Conservation (phyloP, 352 stramenopile species). For the Plasmopara viticola region DNA sequence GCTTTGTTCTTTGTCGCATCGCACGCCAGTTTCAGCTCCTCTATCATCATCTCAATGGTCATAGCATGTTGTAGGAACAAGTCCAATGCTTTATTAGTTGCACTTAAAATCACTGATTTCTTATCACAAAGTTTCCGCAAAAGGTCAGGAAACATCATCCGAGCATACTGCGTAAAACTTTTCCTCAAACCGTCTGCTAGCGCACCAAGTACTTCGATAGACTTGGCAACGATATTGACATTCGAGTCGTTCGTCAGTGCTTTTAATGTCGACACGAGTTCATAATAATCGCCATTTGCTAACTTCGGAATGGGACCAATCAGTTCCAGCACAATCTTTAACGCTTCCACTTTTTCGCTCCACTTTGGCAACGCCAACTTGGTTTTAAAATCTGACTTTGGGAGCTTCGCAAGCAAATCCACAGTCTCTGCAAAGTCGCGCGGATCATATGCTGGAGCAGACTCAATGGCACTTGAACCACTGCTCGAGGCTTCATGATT, state of each 20-base stretch:
- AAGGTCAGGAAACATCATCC: slow-evolving; percentile 70
- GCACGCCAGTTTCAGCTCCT: slow-evolving; percentile 66
- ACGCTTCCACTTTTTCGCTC: slow-evolving; percentile 80
- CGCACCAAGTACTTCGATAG: slow-evolving; percentile 75
- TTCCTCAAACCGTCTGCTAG: slow-evolving; percentile 75
- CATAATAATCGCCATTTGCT: slow-evolving; percentile 80
- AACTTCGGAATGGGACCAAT: slow-evolving; percentile 82
- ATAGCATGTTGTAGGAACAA: slow-evolving; percentile 74
- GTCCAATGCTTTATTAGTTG: slow-evolving; percentile 80
- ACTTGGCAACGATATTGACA: slow-evolving; percentile 83
- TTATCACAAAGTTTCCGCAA: slow-evolving; percentile 86
- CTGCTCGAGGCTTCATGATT: slow-evolving; percentile 4
- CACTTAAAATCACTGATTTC: slow-evolving; percentile 74
- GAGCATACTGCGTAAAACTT: slow-evolving; percentile 72
- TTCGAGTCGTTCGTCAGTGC: slow-evolving; percentile 77
- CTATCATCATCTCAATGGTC: slow-evolving; percentile 85
- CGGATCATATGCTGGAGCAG: slow-evolving; percentile 49
- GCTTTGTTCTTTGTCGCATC: slow-evolving; percentile 80
- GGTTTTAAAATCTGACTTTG: slow-evolving; percentile 71
- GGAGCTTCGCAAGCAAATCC: slow-evolving; percentile 73
- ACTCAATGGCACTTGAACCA: slow-evolving; percentile 4
- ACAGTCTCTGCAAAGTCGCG: slow-evolving; percentile 83
- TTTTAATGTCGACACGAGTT: slow-evolving; percentile 81
- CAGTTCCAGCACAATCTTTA: slow-evolving; percentile 81
- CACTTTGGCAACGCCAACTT: slow-evolving; percentile 76